These are phyloP conservation scores for Elsinoe ampelina DNA, from an alignment of 2,329 filamentous ascomycete species.

Conservation along the genomic window DNA sequence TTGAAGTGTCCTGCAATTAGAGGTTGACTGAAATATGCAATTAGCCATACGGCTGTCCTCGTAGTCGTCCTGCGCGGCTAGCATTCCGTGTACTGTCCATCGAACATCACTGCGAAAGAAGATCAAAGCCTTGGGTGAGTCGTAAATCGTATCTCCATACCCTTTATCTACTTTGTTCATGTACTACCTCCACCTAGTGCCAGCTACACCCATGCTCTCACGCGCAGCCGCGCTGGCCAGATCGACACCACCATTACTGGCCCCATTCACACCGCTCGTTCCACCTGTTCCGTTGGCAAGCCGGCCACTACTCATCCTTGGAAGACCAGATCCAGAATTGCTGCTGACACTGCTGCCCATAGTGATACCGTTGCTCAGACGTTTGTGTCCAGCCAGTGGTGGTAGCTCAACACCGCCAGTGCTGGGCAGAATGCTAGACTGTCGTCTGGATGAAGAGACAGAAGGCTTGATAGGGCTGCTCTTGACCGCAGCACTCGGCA, in stretches of 20 bases:
- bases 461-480: slow-evolving; percentile 20
- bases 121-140: not conserved
- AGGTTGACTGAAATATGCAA: too few species aligned
- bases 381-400: slow-evolving; percentile 22
- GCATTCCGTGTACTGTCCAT: too few species aligned
- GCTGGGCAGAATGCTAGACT: slow-evolving; percentile 11
- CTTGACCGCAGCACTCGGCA: slow-evolving; percentile 18
- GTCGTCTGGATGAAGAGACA: slow-evolving; percentile 15
- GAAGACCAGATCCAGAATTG: slow-evolving; percentile 13
- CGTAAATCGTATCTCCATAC: slow-evolving; percentile 5
- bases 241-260: slow-evolving; percentile 10
- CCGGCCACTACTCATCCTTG: slow-evolving; percentile 15
- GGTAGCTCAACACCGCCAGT: not conserved
- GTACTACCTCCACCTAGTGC: slow-evolving; percentile 14
- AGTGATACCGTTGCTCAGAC: slow-evolving; percentile 20
- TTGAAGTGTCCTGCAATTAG: too few species aligned
- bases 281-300: slow-evolving; percentile 2
- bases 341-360: slow-evolving; percentile 14
- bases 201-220: slow-evolving; percentile 21
- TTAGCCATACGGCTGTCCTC: too few species aligned
- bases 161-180: slow-evolving; percentile 4
- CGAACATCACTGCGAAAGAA: not conserved
- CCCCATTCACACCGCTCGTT: not conserved
- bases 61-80: too few species aligned
- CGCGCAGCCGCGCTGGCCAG: slow-evolving; percentile 22